A percentile compares a stretch with the other conserved stretches of the same genome.
These are phyloP conservation scores for Onygenales sp. DNA, from an alignment of 2,329 filamentous ascomycete species.

Conservation along the genomic window DNA sequence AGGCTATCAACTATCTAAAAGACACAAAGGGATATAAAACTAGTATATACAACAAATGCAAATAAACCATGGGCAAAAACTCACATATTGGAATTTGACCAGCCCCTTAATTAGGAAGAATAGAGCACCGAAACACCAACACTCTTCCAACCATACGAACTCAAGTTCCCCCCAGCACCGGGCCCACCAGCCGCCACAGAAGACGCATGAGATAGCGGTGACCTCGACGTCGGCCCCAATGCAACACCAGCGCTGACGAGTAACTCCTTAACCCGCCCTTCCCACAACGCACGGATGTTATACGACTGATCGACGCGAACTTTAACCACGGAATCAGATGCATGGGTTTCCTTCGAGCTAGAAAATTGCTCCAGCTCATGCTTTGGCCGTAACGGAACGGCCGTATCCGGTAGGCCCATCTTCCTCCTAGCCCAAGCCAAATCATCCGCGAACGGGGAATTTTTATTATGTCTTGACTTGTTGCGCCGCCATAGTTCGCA, in stretches of 20 bases:
- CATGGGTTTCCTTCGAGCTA: constrained; percentile 41
- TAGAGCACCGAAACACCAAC: constrained; percentile 34
- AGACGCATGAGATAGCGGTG: constrained; percentile 18
- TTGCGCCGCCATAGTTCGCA: constrained; percentile 80
- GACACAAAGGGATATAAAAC: too few relatives aligned
- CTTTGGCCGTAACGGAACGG: constrained; percentile 14
- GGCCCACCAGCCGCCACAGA: constrained; percentile 16
- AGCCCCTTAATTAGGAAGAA: constrained; percentile 23
- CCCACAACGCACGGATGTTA: constrained; percentile 80
- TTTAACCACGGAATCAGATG: constrained; percentile 80
- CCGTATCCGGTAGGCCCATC: constrained; percentile 15
- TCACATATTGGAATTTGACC: too few relatives aligned
- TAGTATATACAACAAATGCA: too few relatives aligned
- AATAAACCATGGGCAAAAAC: too few relatives aligned
- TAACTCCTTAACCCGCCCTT: constrained; percentile 83
- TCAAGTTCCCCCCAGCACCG: constrained; percentile 19
- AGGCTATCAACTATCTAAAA: too few relatives aligned
- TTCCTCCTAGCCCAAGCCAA: constrained; percentile 36
- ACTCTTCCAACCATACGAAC: constrained; percentile 30
- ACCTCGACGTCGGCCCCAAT: constrained; percentile 51
- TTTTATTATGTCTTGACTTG: constrained; percentile 7
- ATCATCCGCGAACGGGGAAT: constrained; percentile 24
- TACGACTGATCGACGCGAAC: constrained; percentile 81
- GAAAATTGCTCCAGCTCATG: constrained; percentile 3
- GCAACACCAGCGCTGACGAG: constrained; percentile 84